A percentile compares a stretch with the other conserved stretches of the same genome.
phyloP scores from a whole-genome alignment of 176 grass and related monocot species.

The Phoenix dactylifera region DNA sequence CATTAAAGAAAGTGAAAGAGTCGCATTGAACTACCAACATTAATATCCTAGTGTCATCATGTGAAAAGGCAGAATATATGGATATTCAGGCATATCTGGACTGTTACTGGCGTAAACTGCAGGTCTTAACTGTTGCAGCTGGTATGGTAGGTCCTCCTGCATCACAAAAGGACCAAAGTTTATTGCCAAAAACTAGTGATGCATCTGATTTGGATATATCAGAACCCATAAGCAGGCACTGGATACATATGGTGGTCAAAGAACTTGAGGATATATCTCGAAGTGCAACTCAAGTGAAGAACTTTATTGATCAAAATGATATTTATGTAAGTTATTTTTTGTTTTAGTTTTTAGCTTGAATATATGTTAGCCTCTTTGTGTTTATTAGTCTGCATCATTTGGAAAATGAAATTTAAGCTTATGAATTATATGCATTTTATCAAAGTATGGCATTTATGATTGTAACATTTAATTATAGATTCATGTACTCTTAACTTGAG shows the following conservation, averaged over 20 bases:
- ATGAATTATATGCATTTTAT: too few relatives aligned
- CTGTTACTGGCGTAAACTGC: constrained; percentile 66
- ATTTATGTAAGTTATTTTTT: constrained; percentile 46
- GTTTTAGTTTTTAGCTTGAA: constrained; percentile 7
- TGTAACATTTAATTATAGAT: too few relatives aligned
- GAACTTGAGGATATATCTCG: constrained; percentile 59
- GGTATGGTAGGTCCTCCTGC: constrained; percentile 44
- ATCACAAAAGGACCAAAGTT: constrained; percentile 15
- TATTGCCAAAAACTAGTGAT: constrained; percentile 4
- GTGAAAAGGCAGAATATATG: constrained; percentile 72
- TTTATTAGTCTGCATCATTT: not conserved
- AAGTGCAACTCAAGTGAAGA: constrained; percentile 54
- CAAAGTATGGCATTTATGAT: too few relatives aligned
- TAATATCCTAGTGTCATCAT: constrained; percentile 86
- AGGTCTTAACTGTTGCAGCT: constrained; percentile 62
- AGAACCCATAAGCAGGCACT: constrained; percentile 45
- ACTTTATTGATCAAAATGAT: constrained; percentile 50
- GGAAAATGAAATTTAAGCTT: too few relatives aligned
- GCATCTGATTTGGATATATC: constrained; percentile 38
- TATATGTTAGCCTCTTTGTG: not conserved
- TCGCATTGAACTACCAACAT: constrained; percentile 54
- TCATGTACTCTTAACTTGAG: too few relatives aligned
- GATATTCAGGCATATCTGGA: constrained; percentile 72
- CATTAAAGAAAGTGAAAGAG: constrained; percentile 34
- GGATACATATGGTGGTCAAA: constrained; percentile 62